Evolutionary conservation across 73 alveolate species (phyloP).

Genomic region (Paramecium sexaurelia): DNA sequence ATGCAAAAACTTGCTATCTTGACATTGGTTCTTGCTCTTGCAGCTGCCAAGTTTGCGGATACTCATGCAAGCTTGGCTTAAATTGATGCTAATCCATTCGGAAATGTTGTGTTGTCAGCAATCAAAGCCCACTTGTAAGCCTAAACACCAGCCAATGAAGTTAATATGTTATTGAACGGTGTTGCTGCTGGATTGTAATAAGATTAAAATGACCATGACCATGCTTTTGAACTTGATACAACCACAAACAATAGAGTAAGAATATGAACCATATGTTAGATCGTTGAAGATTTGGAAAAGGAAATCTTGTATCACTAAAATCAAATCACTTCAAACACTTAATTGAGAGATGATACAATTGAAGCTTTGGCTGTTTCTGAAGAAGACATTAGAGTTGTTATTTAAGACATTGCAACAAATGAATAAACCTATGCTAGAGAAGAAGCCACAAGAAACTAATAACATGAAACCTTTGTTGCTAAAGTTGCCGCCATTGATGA

Average conservation of each 20-base stretch:
- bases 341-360: slow-evolving; percentile 55
- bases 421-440: slow-evolving; percentile 56
- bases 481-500: slow-evolving; percentile 58
- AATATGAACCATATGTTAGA: background rate
- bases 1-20: slow-evolving; percentile 53
- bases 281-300: slow-evolving; percentile 31
- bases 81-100: slow-evolving; percentile 55
- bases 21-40: slow-evolving; percentile 61
- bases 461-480: slow-evolving; percentile 51
- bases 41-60: slow-evolving; percentile 57
- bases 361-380: slow-evolving; percentile 54
- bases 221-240: background rate
- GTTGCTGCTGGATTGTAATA: slow-evolving; percentile 47
- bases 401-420: slow-evolving; percentile 46
- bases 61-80: slow-evolving; percentile 53
- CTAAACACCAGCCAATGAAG: slow-evolving; percentile 55
- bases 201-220: slow-evolving; percentile 39
- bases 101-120: slow-evolving; percentile 55
- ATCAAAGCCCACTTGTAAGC: slow-evolving; percentile 61
- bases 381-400: slow-evolving; percentile 29
- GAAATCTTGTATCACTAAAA: slow-evolving; percentile 10
- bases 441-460: slow-evolving; percentile 43
- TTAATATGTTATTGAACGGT: slow-evolving; percentile 45
- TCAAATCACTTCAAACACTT: background rate
- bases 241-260: background rate